Base-by-base conservation (phyloP, 2,329 filamentous ascomycete genomes). In the Myotisia sp. region DNA sequence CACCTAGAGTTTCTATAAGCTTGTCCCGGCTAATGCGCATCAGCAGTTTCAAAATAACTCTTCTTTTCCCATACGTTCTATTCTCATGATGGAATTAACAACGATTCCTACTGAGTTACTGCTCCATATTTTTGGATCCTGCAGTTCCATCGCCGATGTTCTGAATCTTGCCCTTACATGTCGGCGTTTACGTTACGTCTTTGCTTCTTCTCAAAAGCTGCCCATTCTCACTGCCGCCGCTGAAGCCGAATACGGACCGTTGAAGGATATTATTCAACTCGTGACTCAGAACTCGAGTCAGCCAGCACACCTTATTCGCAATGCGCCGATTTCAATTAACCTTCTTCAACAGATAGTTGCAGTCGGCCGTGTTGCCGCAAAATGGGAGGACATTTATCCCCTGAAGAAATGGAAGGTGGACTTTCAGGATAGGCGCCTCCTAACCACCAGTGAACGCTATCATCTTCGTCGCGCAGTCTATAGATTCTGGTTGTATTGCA, bases 351-450 rank as follows among this genome's bases (percentile, higher is more conserved):
- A 75, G 42, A 58, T 74, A 27, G 53, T 73, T 16, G 55, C 60
- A 27, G 56, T 68, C 12, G 72, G 72, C 26, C 58, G 60, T 9
- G 56, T 72, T 1, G 72, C 71, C 3, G 61, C 63, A 45, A 64
- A 65, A 44, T 75, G 70, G 65, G 67, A 68, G 45, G 59, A 62
- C n/a, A 62, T 75, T n/a, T 76, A 74, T 45, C 70, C 70, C 0
- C 61, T 68, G 47, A 72, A 73, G 52, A 74, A 73, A 49, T 76
- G 72, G 72, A 73, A 71, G 44, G 47, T 57, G 37, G 63, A 72
- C 43, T 74, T 60, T 41, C 64, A 67, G 37, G 57, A 65, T 37
- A 65, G 72, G 6, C 67, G 72, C 6, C 58, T 69, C 2, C 53
- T 76, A 30, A 64, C 59, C 1, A 39, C 42, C 22, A 40, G 55